Evolutionary conservation across 768 basidiomycete species (phyloP), one percentile per base, ranked within the genome.

Genomic region (Guyanaporus albipodus): DNA sequence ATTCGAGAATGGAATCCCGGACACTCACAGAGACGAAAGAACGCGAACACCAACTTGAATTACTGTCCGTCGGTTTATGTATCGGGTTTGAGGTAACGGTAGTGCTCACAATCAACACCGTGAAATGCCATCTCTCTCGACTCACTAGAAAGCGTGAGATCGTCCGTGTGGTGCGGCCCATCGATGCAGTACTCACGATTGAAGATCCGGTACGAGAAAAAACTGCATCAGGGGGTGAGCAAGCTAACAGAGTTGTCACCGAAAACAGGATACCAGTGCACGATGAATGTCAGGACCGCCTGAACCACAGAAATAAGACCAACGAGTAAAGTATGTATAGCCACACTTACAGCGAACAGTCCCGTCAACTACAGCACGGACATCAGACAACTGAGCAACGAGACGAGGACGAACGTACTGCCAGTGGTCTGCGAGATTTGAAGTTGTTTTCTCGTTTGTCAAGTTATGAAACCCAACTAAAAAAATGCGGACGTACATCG

Each of bases 281-380:
- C 76, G 21, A 77, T 64, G 41, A 77, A 71, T 0, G 76, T 78
- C 27, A 76, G 61, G 22, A 73, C 53, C 1, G 75, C 76, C 75
- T 53, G 69, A 68, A 64, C 0, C n/a, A 65, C 59, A 64, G 42
- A 2, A 40, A 22, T 53, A 22, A 42, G 41, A 8, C 3, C 24
- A 21, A 27, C 5, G 6, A 15, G n/a, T 42, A 31, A 33, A 31
- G 1, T 14, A 43, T 17, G 29, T 3, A 12, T 3, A 3, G 9
- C 11, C 2, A 19, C 6, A 42, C 64, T 42, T 39, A 59, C 64
- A 1, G 76, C 76, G 34, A 8, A 51, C 29, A 54, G 15, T 23
- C 63, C 56, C 17, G 63, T 67, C 49, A 66, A 34, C 64, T 66
- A 6, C 6, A 10, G 51, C 15, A 6, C 1, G 18, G 22, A 23